phyloP scores from a whole-genome alignment of 495 filamentous ascomycete genomes.

The Viridothelium virens region DNA sequence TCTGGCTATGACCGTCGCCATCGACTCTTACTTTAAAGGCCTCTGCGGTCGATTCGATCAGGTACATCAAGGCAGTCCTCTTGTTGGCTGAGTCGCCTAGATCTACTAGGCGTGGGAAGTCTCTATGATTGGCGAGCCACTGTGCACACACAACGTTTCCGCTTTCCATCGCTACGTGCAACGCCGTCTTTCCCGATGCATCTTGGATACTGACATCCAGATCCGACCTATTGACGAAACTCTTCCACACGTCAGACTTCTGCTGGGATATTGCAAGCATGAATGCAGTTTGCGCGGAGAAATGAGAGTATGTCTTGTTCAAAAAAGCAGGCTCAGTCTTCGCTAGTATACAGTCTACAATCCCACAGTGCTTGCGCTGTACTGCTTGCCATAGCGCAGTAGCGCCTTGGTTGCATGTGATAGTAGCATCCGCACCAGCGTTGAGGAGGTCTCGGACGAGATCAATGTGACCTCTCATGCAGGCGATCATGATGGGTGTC shows the following conservation, averaged over 20 bases:
- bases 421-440: not conserved
- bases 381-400: not conserved
- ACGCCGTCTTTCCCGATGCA: not conserved
- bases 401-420: not conserved
- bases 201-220: not conserved
- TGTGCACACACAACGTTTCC: not conserved
- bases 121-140: not conserved
- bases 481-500: slow-evolving; percentile 11
- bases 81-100: not conserved
- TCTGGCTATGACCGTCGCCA: not conserved
- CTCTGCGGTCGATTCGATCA: not conserved
- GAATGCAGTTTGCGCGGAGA: not conserved
- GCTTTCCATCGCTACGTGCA: not conserved
- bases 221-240: not conserved
- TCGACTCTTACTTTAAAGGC: not conserved
- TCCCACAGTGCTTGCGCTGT: not conserved
- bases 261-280: not conserved
- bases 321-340: not conserved
- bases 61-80: not conserved
- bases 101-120: not conserved
- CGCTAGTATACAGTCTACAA: not conserved
- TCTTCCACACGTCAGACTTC: not conserved
- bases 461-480: slow-evolving; percentile 3
- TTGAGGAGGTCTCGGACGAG: slow-evolving; percentile 6
- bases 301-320: not conserved